phyloP scores from a whole-genome alignment of 2,329 filamentous ascomycete species.

The Sporothrix phasma region DNA sequence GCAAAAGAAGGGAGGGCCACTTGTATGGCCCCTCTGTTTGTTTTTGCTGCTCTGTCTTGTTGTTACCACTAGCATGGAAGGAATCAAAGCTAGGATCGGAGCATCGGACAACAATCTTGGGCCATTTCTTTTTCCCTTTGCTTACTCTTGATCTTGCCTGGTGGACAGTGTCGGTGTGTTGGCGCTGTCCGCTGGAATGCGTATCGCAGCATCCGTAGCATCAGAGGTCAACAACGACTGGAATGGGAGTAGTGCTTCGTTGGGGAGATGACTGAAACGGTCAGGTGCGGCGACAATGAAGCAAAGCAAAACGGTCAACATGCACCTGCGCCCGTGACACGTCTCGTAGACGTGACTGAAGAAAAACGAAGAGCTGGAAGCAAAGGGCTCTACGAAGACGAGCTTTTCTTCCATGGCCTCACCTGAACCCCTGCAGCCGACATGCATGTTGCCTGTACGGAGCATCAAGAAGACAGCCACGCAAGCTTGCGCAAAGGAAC shows the following conservation, averaged over 20 bases:
- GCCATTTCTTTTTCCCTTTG: not conserved
- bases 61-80: not conserved
- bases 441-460: not conserved
- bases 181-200: slow-evolving; percentile 1
- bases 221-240: not conserved
- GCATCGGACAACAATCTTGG: not conserved
- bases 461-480: not conserved
- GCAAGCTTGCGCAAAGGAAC: not conserved
- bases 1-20: not conserved
- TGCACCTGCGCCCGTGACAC: not conserved
- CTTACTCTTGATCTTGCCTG: no score
- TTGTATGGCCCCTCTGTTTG: not conserved
- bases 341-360: no score
- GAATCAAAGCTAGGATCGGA: not conserved
- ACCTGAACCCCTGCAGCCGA: slow-evolving; percentile 4
- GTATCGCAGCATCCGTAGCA: not conserved
- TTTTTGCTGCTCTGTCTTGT: not conserved
- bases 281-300: no score
- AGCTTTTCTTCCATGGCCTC: not conserved
- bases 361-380: not conserved
- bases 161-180: not conserved
- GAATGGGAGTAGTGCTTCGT: not conserved
- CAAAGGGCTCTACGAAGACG: not conserved
- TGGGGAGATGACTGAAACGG: not conserved
- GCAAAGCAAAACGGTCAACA: not conserved